Conservation (phyloP, 2,329 filamentous ascomycete species). For the Xylariaceae sp. region DNA sequence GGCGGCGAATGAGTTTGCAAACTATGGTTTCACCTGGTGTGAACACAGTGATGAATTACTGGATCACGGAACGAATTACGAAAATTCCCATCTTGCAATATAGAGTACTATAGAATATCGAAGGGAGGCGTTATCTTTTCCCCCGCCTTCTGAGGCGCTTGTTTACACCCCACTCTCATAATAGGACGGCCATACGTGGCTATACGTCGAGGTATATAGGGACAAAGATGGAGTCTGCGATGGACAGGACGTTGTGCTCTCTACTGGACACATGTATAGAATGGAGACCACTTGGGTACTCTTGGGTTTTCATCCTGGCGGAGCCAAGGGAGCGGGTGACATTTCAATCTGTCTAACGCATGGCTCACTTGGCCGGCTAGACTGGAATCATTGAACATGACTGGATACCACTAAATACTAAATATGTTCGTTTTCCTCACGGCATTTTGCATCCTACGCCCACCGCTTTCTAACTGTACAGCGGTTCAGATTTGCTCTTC, state of each 20-base stretch:
- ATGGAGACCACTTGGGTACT: constrained; percentile 18
- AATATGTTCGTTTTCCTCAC: too few species aligned
- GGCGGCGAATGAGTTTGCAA: constrained; percentile 65
- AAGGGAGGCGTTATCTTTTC: constrained; percentile 22
- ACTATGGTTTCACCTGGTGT: constrained; percentile 29
- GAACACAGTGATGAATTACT: constrained; percentile 4
- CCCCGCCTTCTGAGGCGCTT: too few species aligned
- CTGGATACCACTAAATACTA: too few species aligned
- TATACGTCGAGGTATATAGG: constrained; percentile 15
- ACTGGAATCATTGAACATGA: too few species aligned
- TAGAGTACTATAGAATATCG: constrained; percentile 31
- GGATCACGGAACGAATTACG: constrained; percentile 29
- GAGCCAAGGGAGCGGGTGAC: constrained; percentile 12
- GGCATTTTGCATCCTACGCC: too few species aligned
- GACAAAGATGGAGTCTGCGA: constrained; percentile 12
- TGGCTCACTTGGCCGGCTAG: too few species aligned
- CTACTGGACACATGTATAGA: constrained; percentile 24
- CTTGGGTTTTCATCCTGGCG: constrained; percentile 27
- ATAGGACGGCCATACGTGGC: constrained; percentile 11
- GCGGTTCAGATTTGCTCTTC: too few species aligned
- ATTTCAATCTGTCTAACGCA: too few species aligned
- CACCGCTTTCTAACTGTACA: too few species aligned
- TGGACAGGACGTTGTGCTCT: constrained; percentile 15
- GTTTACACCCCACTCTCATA: constrained; percentile 18
- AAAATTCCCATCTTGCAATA: constrained; percentile 21